Evolutionary conservation across 1,284 basidiomycete species (phyloP), one percentile per base, ranked within the genome.

Genomic region (Coniophora puteana): DNA sequence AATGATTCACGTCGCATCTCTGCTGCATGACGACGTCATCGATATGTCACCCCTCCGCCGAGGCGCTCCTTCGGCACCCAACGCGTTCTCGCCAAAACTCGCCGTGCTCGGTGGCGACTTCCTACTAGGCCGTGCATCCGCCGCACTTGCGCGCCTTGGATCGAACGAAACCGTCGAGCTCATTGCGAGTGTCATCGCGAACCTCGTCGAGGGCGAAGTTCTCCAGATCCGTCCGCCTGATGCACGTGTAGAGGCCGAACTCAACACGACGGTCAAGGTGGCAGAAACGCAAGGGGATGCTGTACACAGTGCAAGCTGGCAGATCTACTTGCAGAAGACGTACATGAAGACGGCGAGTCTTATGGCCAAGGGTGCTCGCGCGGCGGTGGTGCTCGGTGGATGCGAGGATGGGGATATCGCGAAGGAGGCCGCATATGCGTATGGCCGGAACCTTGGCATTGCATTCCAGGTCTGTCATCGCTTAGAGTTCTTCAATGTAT

Each of bases 1-100:
- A 63, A 97, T 99, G 93, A 93, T 99, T 47, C 94, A 99, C 61
- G 92, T 97, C 49, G 95, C 96, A 22, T 95, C 91, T 1, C 74
- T 96, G 6, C 70, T 99, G 13, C 96, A 99, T 61, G 93, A 99
- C 75, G 90, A 93, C 54, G 93, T 99, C 37, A 85, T 93, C 47
- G 95, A 99, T 69, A 74, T 74, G 44, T 91, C 94, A 0, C 71
- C 81, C 12, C 76, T 93, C 2, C 84, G 95, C 1, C 77, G 95
- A 2, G 86, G 89, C 5, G 78, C 76, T 0, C 80, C 92, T 4
- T 90, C 87, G 11, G 93, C 93, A 0, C 96, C 94, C 0, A 75
- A 82, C 7, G 82, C 82, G 8, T 95, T 95, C 55, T 93, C 91
- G n/a, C 97, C 95, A 74, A 99, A 99, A 62, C 76, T 97, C 8